Evolutionary conservation across 345 rosid species (phyloP), one percentile per base, ranked within the genome.

Genomic region (Eucalyptus brandiana): DNA sequence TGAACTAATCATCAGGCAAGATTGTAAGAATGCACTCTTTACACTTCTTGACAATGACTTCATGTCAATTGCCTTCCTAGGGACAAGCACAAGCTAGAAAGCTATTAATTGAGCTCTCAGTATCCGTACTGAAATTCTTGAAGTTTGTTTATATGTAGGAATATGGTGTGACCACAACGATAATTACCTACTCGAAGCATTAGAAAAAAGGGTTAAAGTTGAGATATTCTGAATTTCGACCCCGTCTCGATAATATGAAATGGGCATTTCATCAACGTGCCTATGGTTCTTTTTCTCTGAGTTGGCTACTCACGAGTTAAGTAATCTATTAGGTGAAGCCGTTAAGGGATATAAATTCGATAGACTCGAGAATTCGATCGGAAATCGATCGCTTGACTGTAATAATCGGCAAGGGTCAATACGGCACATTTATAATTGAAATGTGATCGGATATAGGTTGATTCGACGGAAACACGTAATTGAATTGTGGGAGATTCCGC

Each of bases 221-320:
- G 23, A 17, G 54, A 17, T 4, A 17, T 51, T 3, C 1, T 51
- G 2, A 51, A 51, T 51, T 18, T 51, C 1, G 23, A 51, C 2
- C 8, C 2, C 2, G 0, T 51, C 54, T 51, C 9, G 2, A 51
- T 51, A 51, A 51, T 51, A 51, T 51, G 54, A 51, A 50, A 51
- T 51, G 0, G 23, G 2, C 9, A 51, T 51, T 51, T 18, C 0
- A 0, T 51, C 19, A 0, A 51, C 0, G 2, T 0, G 1, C 23
- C 9, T 51, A 51, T 51, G 4, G 4, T 51, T 4, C 0, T 51
- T 18, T 51, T 51, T 17, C 3, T 16, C 1, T 17, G 1, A 51
- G 23, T 17, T 51, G 2, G 9, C 2, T 7, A 51, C 1, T 17
- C 9, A 7, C 1, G 23, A 51, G 54, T 17, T 51, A 51, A 51